These are phyloP conservation scores for Linum trigynum DNA, from an alignment of 345 rosid genomes.

Conservation along the genomic window DNA sequence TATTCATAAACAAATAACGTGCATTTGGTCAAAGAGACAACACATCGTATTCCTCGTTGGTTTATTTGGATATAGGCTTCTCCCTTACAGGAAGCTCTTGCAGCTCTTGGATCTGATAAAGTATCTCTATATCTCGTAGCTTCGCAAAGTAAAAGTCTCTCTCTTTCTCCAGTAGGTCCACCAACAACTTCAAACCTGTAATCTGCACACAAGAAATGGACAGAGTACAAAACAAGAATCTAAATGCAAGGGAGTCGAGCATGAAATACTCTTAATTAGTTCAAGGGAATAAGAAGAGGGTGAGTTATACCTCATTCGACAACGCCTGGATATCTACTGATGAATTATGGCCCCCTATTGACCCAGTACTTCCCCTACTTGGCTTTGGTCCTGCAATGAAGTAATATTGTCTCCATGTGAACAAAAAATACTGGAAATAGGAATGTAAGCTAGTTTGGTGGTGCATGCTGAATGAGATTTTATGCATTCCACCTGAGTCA, in stretches of 20 bases:
- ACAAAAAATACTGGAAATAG: slow-evolving; percentile 3
- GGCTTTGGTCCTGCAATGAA: slow-evolving; percentile 45
- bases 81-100: slow-evolving; percentile 57
- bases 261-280: not conserved
- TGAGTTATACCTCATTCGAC: slow-evolving; percentile 66
- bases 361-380: slow-evolving; percentile 31
- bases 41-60: not conserved
- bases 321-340: slow-evolving; percentile 47
- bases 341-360: slow-evolving; percentile 31
- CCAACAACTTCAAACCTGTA: slow-evolving; percentile 59
- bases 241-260: not conserved
- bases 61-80: not conserved
- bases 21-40: not conserved
- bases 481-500: slow-evolving; percentile 22
- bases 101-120: slow-evolving; percentile 64
- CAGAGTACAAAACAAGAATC: not conserved
- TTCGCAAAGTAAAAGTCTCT: slow-evolving; percentile 90
- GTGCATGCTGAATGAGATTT: slow-evolving; percentile 27
- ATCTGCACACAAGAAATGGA: slow-evolving; percentile 31
- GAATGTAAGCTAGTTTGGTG: not conserved
- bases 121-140: slow-evolving; percentile 73
- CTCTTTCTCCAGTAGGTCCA: slow-evolving; percentile 75
- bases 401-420: not conserved
- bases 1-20: slow-evolving; percentile 5
- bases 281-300: not conserved